Conservation (phyloP, 257 asterid species). For the Ilex asprella region DNA sequence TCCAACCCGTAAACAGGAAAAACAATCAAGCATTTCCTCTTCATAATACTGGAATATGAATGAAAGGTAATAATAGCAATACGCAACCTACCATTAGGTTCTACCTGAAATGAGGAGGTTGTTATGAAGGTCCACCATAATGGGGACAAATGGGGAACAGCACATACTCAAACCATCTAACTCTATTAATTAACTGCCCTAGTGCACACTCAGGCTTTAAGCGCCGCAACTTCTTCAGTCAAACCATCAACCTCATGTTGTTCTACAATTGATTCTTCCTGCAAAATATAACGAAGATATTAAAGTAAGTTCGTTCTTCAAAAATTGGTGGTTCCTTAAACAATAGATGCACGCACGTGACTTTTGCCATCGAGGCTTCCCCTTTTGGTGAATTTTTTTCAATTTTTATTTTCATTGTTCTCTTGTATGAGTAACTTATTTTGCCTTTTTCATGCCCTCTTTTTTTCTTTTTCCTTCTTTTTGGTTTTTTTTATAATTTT, state of each 20-base stretch:
- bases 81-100: constrained; percentile 18
- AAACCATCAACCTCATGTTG: constrained; percentile 28
- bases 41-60: background rate
- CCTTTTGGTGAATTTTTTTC: no score
- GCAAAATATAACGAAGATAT: background rate
- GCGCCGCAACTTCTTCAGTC: constrained; percentile 23
- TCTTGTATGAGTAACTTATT: no score
- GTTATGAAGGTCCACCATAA: background rate
- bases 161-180: background rate
- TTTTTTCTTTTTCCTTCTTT: no score
- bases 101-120: constrained; percentile 11
- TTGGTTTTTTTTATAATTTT: no score
- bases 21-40: background rate
- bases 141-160: constrained; percentile 6
- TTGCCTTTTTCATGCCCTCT: no score
- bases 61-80: background rate
- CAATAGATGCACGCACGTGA: background rate
- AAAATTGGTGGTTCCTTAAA: background rate
- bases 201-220: constrained; percentile 15
- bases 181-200: background rate
- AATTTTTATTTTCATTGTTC: no score
- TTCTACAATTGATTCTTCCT: constrained; percentile 33
- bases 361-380: background rate
- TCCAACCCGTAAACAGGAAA: no score
- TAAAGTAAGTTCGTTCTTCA: background rate